Evolutionary conservation across 306 rosid species (phyloP).

Genomic region (Abrus pulchellus): DNA sequence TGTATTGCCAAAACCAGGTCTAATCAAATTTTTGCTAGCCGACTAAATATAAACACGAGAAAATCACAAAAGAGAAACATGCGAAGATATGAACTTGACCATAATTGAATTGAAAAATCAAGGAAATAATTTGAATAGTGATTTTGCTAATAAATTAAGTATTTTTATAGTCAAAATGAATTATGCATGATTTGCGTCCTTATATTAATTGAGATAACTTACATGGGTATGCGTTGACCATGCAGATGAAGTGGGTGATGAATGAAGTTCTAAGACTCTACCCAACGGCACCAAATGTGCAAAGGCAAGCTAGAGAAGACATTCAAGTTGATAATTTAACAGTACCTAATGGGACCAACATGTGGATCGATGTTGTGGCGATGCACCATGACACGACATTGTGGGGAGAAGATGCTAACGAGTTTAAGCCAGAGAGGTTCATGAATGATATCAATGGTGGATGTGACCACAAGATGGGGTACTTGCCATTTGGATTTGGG

Average conservation of each 20-base stretch:
- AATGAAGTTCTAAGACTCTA: constrained; percentile 83
- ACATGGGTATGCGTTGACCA: not conserved
- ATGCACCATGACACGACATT: constrained; percentile 78
- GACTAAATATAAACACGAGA: constrained; percentile 10
- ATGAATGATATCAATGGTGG: constrained; percentile 67
- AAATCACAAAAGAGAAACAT: not conserved
- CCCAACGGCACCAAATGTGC: constrained; percentile 88
- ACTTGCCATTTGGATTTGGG: constrained; percentile 91
- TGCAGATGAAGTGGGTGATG: constrained; percentile 96
- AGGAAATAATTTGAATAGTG: not conserved
- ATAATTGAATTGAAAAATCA: not conserved
- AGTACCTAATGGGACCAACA: constrained; percentile 82
- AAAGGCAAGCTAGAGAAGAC: constrained; percentile 82
- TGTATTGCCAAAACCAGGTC: not conserved
- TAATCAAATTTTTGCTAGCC: not conserved
- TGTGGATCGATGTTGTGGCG: constrained; percentile 86
- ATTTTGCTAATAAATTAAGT: not conserved
- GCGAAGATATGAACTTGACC: not conserved
- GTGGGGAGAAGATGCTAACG: constrained; percentile 81
- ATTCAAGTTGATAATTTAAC: constrained; percentile 61
- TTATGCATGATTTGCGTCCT: too few relatives aligned
- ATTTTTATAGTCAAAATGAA: not conserved
- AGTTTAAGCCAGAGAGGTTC: constrained; percentile 85
- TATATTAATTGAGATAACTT: not conserved
- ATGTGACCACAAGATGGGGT: constrained; percentile 88